Conservation (phyloP, 1,284 basidiomycete genomes). For the Ganoderma boninense region DNA sequence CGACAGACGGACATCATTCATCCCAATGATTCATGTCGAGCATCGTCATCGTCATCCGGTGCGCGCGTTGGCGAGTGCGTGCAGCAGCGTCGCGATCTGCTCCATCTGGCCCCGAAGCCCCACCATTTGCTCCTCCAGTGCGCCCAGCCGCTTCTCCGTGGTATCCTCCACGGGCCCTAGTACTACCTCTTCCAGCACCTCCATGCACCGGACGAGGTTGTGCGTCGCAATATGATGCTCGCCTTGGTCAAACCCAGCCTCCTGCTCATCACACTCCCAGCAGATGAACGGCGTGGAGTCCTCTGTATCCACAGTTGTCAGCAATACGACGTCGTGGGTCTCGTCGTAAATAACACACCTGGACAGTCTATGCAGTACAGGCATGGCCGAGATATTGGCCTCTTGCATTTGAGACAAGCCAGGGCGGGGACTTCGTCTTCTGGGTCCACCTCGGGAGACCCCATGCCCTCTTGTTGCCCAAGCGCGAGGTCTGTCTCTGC, state of each 20-base stretch:
- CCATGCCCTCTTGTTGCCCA: not conserved
- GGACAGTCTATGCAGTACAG: slow-evolving; percentile 42
- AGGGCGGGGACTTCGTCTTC: slow-evolving; percentile 7
- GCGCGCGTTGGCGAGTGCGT: not conserved
- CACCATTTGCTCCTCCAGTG: slow-evolving; percentile 35
- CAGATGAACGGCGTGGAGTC: slow-evolving; percentile 31
- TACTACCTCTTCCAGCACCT: slow-evolving; percentile 8
- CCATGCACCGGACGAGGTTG: slow-evolving; percentile 35
- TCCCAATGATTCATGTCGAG: no score
- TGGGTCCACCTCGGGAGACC: slow-evolving; percentile 7
- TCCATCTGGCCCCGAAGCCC: not conserved
- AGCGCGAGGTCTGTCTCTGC: not conserved
- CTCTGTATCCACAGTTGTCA: not conserved
- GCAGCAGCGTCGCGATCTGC: not conserved
- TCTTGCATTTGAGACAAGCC: slow-evolving; percentile 27
- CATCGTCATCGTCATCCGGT: not conserved
- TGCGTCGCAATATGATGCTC: slow-evolving; percentile 25
- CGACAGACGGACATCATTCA: no score
- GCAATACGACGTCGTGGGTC: not conserved
- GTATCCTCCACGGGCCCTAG: not conserved
- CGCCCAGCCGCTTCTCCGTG: slow-evolving; percentile 28
- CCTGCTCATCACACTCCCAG: slow-evolving; percentile 25
- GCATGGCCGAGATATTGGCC: slow-evolving; percentile 30
- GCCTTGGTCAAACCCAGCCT: slow-evolving; percentile 17
- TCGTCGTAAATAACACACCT: slow-evolving; percentile 10